Percentiles rank a stretch among this genome's conserved stretches.
Conservation (phyloP, 768 basidiomycete species). For the Porphyrellus cyaneotinctus region DNA sequence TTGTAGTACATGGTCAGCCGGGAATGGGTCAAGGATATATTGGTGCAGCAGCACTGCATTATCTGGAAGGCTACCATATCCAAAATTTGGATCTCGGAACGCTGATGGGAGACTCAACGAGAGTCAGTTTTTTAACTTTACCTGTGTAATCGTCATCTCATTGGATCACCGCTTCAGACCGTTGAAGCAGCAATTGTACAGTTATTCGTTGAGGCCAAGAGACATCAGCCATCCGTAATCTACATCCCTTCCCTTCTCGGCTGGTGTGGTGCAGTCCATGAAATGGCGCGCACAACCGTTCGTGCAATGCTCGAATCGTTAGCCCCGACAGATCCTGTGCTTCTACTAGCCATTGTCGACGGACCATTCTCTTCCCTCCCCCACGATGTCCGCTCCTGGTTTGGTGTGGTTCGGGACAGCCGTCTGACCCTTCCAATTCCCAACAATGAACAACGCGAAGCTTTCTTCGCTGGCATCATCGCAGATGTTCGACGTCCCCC, state of each 20-base stretch:
- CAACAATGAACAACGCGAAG: conserved; percentile 48
- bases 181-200: conserved; percentile 92
- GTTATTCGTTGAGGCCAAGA: conserved; percentile 93
- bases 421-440: conserved; percentile 64
- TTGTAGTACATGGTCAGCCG: conserved; percentile 71
- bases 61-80: conserved; percentile 92
- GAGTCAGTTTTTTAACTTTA: conserved; percentile 49
- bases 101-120: conserved; percentile 81
- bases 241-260: conserved; percentile 87
- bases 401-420: conserved; percentile 73
- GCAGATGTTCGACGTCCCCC: conserved; percentile 71
- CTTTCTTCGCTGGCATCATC: conserved; percentile 76
- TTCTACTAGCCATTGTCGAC: conserved; percentile 87
- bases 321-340: conserved; percentile 87
- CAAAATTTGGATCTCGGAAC: conserved; percentile 91
- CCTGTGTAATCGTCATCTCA: neutral
- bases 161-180: conserved; percentile 46
- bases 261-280: conserved; percentile 84
- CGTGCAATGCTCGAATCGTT: conserved; percentile 90
- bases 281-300: conserved; percentile 80
- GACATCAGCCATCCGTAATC: conserved; percentile 92
- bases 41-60: conserved; percentile 87
- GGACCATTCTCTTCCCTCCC: conserved; percentile 68
- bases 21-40: conserved; percentile 93
- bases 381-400: conserved; percentile 85